Percentiles rank a stretch among this genome's conserved stretches.
These are phyloP conservation scores for Chimonanthus praecox DNA, from an alignment of 164 flowering plant species.

Conservation along the genomic window DNA sequence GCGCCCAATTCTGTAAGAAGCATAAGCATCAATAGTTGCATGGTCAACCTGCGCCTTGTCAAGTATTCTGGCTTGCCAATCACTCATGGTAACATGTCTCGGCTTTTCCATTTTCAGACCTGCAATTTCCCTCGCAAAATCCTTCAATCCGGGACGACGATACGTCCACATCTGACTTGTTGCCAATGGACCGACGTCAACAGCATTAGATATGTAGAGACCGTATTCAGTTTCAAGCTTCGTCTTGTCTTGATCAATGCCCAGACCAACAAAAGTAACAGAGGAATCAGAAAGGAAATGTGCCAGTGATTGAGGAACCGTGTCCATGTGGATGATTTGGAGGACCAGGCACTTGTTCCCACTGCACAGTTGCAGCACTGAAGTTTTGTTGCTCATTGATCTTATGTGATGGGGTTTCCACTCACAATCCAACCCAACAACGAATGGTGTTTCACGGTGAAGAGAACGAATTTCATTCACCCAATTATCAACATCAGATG, in stretches of 20 bases:
- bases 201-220: neutral
- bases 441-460: neutral
- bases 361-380: neutral
- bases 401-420: neutral
- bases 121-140: neutral
- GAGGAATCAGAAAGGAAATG: neutral
- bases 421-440: conserved; percentile 3
- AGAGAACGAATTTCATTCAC: neutral
- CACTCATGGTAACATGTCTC: neutral
- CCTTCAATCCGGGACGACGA: neutral
- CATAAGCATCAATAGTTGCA: conserved; percentile 3
- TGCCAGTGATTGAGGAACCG: neutral
- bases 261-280: neutral
- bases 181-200: neutral
- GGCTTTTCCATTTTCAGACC: neutral
- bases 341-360: conserved; percentile 2
- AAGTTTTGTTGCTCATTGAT: conserved; percentile 3
- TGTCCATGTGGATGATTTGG: neutral
- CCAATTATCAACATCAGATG: conserved; percentile 8
- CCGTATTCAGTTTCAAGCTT: neutral
- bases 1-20: neutral
- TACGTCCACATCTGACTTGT: neutral
- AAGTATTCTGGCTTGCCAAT: neutral
- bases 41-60: neutral
- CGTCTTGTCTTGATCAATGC: neutral